Base-by-base conservation (phyloP, 306 rosid genomes). In the Nissolia schottii region DNA sequence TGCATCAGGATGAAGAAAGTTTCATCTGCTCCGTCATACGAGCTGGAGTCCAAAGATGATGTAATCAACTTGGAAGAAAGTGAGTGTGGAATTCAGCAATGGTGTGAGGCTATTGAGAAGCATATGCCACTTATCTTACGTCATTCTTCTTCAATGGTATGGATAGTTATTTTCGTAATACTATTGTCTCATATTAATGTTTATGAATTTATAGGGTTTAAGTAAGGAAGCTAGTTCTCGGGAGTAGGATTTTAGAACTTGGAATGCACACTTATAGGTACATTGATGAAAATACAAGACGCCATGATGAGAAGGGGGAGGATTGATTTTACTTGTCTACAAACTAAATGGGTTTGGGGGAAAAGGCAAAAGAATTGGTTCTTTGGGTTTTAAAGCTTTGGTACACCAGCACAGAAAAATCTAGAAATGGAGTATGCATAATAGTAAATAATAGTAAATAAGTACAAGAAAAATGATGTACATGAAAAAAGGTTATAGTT, bases 1-100 rank as follows among this genome's bases (percentile, higher is more conserved):
- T 86, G 81, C 81, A 66, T 86, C 57, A 91, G 98, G 86, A 74
- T 74, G 82, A 91, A 94, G 85, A 91, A 91, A 82, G 91, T 94
- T 74, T 89, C 97, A 16, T 94, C 97, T 11, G 98, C 96, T 69
- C 98, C 98, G 64, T 79, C 82, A 13, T 84, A 87, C 16, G 97
- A 87, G 66, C 75, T 68, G 53, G 84, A 83, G 77, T 54, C 64
- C 74, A 56, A 73, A 43, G 81, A 82, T 62, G 45, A 53, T 50
- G 22, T 27, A 51, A 81, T 71, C 32, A 80, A 75, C 61, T 51
- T 74, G 14, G 81, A 79, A 71, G 73, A 76, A 49, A 61, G 73
- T 71, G 82, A 81, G 31, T 84, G 87, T 27, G 97, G 98, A 81
- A 73, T 58, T 59, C 61, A 64, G 79, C 87, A 85, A 73, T 94